Conservation (phyloP, 1,284 basidiomycete genomes). For the Coniferiporia sulphurascens region DNA sequence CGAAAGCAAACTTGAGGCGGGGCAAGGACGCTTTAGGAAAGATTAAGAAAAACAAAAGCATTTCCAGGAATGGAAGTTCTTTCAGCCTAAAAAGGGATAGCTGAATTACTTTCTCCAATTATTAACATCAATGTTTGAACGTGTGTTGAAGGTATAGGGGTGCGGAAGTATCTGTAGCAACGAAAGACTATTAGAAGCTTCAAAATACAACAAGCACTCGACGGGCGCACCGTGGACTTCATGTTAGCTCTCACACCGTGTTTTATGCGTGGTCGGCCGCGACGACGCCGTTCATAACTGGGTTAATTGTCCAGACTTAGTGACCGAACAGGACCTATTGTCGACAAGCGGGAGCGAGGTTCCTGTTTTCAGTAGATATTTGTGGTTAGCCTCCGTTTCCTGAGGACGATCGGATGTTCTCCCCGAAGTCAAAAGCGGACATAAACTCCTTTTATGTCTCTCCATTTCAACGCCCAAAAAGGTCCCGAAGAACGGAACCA, state of each 20-base stretch:
- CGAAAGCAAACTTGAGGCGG: neutral
- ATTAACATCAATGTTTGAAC: neutral
- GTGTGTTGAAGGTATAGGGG: too few species aligned
- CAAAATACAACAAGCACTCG: neutral
- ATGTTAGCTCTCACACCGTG: neutral
- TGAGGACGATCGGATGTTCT: neutral
- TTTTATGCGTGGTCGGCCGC: neutral
- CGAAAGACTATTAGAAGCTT: too few species aligned
- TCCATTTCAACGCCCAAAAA: neutral
- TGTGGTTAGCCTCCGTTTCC: constrained; percentile 7
- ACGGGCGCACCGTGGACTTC: neutral
- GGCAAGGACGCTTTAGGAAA: neutral
- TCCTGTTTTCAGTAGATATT: neutral
- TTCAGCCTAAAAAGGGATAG: neutral
- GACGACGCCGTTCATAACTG: neutral
- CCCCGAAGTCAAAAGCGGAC: neutral
- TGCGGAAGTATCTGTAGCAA: too few species aligned
- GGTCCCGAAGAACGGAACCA: neutral
- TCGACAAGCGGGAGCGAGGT: neutral
- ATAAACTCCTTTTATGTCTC: neutral
- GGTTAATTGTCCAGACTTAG: neutral
- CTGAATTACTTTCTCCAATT: neutral
- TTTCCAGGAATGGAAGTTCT: neutral
- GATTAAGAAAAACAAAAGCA: neutral
- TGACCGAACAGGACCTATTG: neutral